These are phyloP conservation scores for Wickerhamiella spandovensis DNA, from an alignment of 805 yeast genomes.

Conservation along the genomic window DNA sequence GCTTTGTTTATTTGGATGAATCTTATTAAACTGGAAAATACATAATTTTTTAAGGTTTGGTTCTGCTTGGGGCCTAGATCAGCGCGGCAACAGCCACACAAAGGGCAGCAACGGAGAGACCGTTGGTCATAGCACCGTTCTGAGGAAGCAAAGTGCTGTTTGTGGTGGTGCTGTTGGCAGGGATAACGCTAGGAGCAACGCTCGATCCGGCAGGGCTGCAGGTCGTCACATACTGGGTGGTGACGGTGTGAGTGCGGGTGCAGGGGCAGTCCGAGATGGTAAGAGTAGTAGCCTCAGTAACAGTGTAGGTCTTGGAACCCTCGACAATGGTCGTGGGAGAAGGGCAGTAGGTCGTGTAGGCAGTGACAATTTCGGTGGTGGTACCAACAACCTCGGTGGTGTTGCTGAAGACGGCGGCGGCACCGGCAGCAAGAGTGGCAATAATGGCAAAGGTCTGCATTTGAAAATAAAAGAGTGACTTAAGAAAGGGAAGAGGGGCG, in stretches of 20 bases:
- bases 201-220: background rate
- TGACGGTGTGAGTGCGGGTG: constrained; percentile 16
- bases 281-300: constrained; percentile 7
- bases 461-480: background rate
- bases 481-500: background rate
- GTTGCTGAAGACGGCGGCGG: constrained; percentile 38
- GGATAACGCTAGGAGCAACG: background rate
- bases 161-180: constrained; percentile 13
- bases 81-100: constrained; percentile 15
- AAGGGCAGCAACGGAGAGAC: constrained; percentile 8
- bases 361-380: background rate
- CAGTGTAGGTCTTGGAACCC: constrained; percentile 59
- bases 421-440: constrained; percentile 38
- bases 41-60: too few relatives aligned
- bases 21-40: too few relatives aligned
- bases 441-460: background rate
- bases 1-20: background rate
- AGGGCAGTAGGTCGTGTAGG: constrained; percentile 39
- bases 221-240: background rate
- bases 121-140: constrained; percentile 8
- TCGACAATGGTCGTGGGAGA: constrained; percentile 50
- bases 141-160: constrained; percentile 3
- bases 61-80: background rate
- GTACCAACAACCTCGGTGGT: constrained; percentile 1
- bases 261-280: constrained; percentile 14